Base-by-base conservation (phyloP, 192 early-diverging fungal genomes). In the Pilaira anomala region DNA sequence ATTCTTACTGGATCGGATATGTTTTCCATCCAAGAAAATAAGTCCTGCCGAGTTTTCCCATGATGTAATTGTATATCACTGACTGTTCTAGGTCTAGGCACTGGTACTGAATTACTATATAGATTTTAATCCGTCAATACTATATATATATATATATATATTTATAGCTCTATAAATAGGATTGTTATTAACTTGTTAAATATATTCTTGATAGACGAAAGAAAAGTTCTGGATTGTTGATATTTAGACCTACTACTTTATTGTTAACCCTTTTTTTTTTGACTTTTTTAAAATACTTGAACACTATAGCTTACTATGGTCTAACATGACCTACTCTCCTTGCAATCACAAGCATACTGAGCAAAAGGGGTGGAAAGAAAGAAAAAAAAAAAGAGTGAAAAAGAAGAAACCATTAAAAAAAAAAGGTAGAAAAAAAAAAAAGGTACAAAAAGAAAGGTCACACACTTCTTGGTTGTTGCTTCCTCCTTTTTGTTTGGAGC, bases 21-120 rank as follows among this genome's bases (percentile, higher is more conserved):
- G 60, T 81, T 72, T 18, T 81, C 60, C 72, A 84, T 78, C 82
- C 82, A 84, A 22, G 72, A 71, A 65, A 71, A 84, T 28, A 74
- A 71, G 60, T 84, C 82, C 8, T 70, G 36, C 0, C 82, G 74
- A 8, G 76, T 55, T 25, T 66, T 54, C 14, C 72, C 80, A 54
- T 74, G 48, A 63, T 78, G 45, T 64, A 59, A 18, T 68, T 68
- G 45, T 56, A 72, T 51, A 78, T 75, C 55, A 41, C 18, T 53
- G 36, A 68, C 46, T 53, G 62, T 65, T 45, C 74, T 78, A 7
- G 80, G 77, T 24, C 67, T 42, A 57, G 77, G 75, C 26, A 75
- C 69, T 30, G 64, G 33, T 36, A 9, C 33, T 9, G 33, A 36
- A 9, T 36, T 36, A 9, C 33, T 36, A 36, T 36, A n/a, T n/a